Percentiles rank a stretch among this genome's conserved stretches.
These are phyloP conservation scores for Chlorella sp. DNA, from an alignment of 139 green algal genomes.

Conservation along the genomic window DNA sequence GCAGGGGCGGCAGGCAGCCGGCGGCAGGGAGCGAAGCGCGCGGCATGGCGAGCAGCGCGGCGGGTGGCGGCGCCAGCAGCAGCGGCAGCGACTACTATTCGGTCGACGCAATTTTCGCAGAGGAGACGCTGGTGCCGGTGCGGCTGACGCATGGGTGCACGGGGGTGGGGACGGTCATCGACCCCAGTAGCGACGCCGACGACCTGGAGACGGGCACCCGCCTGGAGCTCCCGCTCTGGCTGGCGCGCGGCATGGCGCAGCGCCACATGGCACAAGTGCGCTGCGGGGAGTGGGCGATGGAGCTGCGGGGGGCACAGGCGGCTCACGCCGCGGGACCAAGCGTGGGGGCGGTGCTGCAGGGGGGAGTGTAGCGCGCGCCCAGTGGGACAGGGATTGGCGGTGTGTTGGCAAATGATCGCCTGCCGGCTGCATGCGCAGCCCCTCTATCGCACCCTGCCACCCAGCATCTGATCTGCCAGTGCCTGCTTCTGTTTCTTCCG, in stretches of 20 bases:
- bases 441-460: too few relatives aligned
- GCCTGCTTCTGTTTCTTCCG: too few relatives aligned
- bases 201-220: conserved; percentile 27
- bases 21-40: not conserved
- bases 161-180: conserved; percentile 46
- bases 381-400: too few relatives aligned
- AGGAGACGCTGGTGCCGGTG: conserved; percentile 46
- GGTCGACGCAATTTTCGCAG: conserved; percentile 35
- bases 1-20: not conserved
- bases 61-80: not conserved
- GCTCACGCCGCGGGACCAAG: too few relatives aligned
- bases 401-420: too few relatives aligned
- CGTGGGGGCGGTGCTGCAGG: too few relatives aligned
- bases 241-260: conserved; percentile 41
- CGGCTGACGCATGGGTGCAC: conserved; percentile 34
- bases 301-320: too few relatives aligned
- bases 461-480: too few relatives aligned
- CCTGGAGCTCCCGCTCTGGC: conserved; percentile 59
- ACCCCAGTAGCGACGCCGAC: conserved; percentile 42
- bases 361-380: too few relatives aligned
- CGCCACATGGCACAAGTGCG: conserved; percentile 41
- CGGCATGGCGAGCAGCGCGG: not conserved
- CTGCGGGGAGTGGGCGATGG: not conserved
- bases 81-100: conserved; percentile 39
- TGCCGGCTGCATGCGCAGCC: too few relatives aligned